These are phyloP conservation scores for Thamnidium elegans DNA, from an alignment of 192 early-diverging fungal species.

Conservation along the genomic window DNA sequence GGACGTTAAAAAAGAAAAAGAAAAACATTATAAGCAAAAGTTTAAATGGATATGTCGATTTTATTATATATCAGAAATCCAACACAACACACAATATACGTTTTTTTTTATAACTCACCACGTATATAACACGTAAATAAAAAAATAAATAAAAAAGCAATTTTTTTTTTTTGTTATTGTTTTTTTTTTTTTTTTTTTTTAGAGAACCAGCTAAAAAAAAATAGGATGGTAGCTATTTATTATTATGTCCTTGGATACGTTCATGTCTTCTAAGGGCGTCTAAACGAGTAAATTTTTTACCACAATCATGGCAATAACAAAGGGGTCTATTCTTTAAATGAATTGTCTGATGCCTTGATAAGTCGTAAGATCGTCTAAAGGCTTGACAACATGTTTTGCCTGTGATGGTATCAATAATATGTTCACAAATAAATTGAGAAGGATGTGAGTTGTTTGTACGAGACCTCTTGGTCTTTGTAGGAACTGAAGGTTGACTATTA, in stretches of 20 bases:
- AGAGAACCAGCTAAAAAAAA: not conserved
- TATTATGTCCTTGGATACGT: constrained; percentile 30
- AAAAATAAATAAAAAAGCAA: not conserved
- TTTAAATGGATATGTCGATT: not conserved
- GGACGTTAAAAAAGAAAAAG: constrained; percentile 23
- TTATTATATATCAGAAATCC: not conserved
- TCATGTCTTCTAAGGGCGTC: constrained; percentile 38
- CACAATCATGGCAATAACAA: constrained; percentile 29
- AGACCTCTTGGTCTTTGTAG: not conserved
- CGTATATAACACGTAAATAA: not conserved
- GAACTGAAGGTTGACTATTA: not conserved
- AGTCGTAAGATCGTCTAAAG: constrained; percentile 36
- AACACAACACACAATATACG: not conserved
- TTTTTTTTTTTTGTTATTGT: not conserved
- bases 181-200: too few species aligned
- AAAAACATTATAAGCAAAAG: not conserved
- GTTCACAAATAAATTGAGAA: constrained; percentile 21
- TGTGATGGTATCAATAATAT: constrained; percentile 23
- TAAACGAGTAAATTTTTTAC: constrained; percentile 34
- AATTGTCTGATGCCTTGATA: constrained; percentile 36
- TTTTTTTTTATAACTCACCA: too few species aligned
- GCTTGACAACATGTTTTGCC: constrained; percentile 27
- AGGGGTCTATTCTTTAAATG: constrained; percentile 32
- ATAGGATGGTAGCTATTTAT: not conserved
- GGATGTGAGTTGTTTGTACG: not conserved